Evolutionary conservation across 192 early-diverging fungal species (phyloP).

Genomic region (Backusella morwellensis): DNA sequence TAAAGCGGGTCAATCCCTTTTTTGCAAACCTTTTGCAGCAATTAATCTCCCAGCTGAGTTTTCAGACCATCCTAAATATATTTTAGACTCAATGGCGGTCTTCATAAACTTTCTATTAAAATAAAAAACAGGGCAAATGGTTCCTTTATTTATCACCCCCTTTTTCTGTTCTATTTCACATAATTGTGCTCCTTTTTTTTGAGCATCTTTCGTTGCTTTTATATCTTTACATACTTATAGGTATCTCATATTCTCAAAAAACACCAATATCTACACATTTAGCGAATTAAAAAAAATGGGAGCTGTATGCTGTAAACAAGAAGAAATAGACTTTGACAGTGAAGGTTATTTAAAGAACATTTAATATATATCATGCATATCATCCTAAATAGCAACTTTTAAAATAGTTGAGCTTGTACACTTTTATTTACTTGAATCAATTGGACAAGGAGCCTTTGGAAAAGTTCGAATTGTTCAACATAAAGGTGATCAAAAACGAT

Average conservation of each 20-base stretch:
- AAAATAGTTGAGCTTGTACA: slow-evolving; percentile 54
- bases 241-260: not conserved
- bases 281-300: slow-evolving; percentile 32
- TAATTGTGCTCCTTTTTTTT: not conserved
- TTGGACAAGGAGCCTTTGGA: slow-evolving; percentile 95
- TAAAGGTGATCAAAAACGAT: slow-evolving; percentile 72
- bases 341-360: slow-evolving; percentile 52
- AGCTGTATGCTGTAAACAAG: slow-evolving; percentile 54
- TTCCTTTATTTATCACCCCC: not conserved
- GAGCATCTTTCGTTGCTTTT: not conserved
- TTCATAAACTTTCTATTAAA: not conserved
- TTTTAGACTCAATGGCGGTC: not conserved
- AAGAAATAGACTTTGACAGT: slow-evolving; percentile 66
- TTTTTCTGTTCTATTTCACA: not conserved
- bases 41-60: not conserved
- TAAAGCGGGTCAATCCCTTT: not conserved
- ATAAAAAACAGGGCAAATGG: not conserved
- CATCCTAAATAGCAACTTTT: not conserved
- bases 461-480: slow-evolving; percentile 94
- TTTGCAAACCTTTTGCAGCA: not conserved
- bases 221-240: not conserved
- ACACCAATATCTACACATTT: not conserved
- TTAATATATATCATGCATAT: not conserved
- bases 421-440: slow-evolving; percentile 84
- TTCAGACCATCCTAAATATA: not conserved